Evolutionary conservation across 495 filamentous ascomycete species (phyloP), one percentile per base, ranked within the genome.

Genomic region (Aspergillus carlsbadensis): DNA sequence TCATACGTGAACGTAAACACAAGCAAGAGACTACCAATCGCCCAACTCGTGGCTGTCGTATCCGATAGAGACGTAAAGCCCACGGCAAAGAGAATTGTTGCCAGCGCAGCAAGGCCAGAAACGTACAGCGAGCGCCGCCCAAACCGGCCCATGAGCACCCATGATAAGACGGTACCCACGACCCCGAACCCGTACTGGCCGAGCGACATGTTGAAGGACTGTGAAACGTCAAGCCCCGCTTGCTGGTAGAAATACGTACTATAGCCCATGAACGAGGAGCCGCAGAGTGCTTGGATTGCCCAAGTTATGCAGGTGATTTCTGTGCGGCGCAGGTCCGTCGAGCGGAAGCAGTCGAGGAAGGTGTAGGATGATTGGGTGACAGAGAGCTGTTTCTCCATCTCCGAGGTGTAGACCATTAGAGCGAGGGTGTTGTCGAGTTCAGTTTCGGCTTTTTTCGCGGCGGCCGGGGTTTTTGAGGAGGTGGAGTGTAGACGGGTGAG

Each of bases 361-460:
- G 53, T 24, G 10, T 36, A 29, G 20, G 33, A 17, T 0, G 22
- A 39, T 37, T 45, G 29, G 29, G 2, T 2, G 10, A 6, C 22
- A 1, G 15, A 6, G 13, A 14, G 20, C 2, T 37, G 10, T 11
- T 35, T 36, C 26, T 55, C 52, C 17, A 46, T 45, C 17, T 55
- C 29, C 14, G 21, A 31, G 34, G 53, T 56, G 43, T 56, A 41
- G 0, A 48, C 6, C 43, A 90, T 90, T 84, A 90, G 87, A 31
- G 86, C 80, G 22, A 90, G 70, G 2, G 85, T 86, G 63, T 89
- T 83, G 59, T 87, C 81, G 2, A 79, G 69, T 48, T 88, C 74
- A 59, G 87, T 85, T 31, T 77, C 68, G 0, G 84, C 79, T 17
- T 57, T 43, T 18, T 72, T 65, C 40, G 75, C 79, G 1, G 79